These are phyloP conservation scores for Beauveria rudraprayagi DNA, from an alignment of 2,329 filamentous ascomycete species.

Conservation along the genomic window DNA sequence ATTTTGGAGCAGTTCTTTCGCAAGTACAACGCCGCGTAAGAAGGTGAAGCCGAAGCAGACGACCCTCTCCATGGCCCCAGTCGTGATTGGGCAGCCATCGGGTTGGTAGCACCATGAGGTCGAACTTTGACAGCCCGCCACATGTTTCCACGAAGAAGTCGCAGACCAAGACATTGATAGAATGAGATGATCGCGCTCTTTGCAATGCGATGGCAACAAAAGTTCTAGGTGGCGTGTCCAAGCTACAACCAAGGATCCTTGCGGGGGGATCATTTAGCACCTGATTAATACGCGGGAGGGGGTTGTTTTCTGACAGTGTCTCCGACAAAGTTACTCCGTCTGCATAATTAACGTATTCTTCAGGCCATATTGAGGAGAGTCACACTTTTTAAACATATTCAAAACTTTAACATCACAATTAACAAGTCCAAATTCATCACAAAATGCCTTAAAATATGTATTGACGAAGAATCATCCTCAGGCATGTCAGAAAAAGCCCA, in stretches of 20 bases:
- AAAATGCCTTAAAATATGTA: too few species aligned
- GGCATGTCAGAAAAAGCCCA: too few species aligned
- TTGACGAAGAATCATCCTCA: too few species aligned
- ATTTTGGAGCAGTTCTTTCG: neutral
- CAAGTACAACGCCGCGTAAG: neutral
- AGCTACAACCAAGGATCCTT: neutral
- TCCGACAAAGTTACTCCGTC: too few species aligned
- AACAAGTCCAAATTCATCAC: too few species aligned
- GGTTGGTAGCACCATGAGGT: neutral
- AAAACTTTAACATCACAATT: too few species aligned
- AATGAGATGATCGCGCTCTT: neutral
- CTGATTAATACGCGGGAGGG: too few species aligned
- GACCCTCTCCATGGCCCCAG: neutral
- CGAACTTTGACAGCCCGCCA: neutral
- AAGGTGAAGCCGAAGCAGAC: neutral
- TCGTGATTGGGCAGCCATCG: slow-evolving; percentile 1
- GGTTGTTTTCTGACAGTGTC: too few species aligned
- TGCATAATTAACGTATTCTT: too few species aligned
- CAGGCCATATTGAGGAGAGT: too few species aligned
- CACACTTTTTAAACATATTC: too few species aligned
- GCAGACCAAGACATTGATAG: neutral
- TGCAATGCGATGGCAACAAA: neutral
- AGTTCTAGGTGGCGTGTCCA: neutral
- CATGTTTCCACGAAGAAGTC: neutral
- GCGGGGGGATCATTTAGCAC: too few species aligned